These are phyloP conservation scores for Hypoxylon sp. DNA, from an alignment of 2,329 filamentous ascomycete species.

Conservation along the genomic window DNA sequence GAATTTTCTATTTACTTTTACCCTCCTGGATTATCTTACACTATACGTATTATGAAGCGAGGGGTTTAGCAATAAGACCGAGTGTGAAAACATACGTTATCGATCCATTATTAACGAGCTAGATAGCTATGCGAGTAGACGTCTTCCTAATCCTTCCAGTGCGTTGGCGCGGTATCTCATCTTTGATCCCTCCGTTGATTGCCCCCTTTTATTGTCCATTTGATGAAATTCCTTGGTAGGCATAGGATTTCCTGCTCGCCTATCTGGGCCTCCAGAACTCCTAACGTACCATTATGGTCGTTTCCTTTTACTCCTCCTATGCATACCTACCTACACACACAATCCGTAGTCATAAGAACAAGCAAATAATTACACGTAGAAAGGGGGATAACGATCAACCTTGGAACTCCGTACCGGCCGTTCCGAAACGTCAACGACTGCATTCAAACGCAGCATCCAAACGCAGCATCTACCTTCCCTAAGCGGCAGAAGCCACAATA, in stretches of 20 bases:
- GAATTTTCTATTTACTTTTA: neutral
- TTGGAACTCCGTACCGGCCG: too few species aligned
- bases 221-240: conserved; percentile 6
- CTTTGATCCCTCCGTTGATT: neutral
- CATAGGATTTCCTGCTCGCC: neutral
- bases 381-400: neutral
- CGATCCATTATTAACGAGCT: neutral
- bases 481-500: conserved; percentile 45
- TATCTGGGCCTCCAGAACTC: conserved; percentile 14
- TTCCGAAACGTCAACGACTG: neutral
- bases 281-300: conserved; percentile 3
- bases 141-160: neutral
- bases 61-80: neutral
- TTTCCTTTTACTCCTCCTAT: neutral
- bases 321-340: neutral
- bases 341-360: conserved; percentile 1
- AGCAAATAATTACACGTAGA: neutral
- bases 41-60: neutral
- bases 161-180: neutral
- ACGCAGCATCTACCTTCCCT: neutral
- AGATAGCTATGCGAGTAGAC: neutral
- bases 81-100: conserved; percentile 2
- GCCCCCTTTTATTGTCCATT: conserved; percentile 6
- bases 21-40: neutral
- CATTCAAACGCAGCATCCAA: neutral